These are phyloP conservation scores for Lolium multiflorum DNA, from an alignment of 176 grass and related monocot genomes.

Conservation along the genomic window DNA sequence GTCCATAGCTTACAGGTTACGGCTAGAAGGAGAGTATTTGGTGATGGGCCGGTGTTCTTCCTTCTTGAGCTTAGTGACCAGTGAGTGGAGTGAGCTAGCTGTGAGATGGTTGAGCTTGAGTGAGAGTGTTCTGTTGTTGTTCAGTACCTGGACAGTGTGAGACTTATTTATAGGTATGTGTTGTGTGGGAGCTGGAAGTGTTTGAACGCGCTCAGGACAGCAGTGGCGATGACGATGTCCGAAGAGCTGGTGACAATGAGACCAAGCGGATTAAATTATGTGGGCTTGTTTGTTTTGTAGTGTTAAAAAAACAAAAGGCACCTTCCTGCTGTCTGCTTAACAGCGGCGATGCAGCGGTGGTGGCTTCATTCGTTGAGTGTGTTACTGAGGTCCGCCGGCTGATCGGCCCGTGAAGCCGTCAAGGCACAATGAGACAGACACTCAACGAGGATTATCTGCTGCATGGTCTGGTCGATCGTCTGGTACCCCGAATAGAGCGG, in stretches of 20 bases:
- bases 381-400: not conserved
- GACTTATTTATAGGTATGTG: slow-evolving; percentile 50
- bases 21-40: not conserved
- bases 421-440: too few species aligned
- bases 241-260: slow-evolving; percentile 32
- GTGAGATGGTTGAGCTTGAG: not conserved
- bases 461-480: too few species aligned
- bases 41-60: not conserved
- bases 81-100: not conserved
- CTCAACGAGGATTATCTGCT: too few species aligned
- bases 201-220: slow-evolving; percentile 37
- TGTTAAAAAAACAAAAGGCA: not conserved
- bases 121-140: not conserved
- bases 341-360: not conserved
- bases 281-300: not conserved
- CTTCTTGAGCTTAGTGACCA: not conserved
- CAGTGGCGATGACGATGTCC: not conserved
- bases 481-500: too few species aligned
- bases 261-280: not conserved
- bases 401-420: too few species aligned
- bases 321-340: not conserved
- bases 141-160: not conserved
- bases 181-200: not conserved
- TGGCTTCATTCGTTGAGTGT: not conserved
- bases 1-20: slow-evolving; percentile 25